Percentiles rank a stretch among this genome's conserved stretches.
These are phyloP conservation scores for Martiniozyma abietophila DNA, from an alignment of 805 yeast species.

Conservation along the genomic window DNA sequence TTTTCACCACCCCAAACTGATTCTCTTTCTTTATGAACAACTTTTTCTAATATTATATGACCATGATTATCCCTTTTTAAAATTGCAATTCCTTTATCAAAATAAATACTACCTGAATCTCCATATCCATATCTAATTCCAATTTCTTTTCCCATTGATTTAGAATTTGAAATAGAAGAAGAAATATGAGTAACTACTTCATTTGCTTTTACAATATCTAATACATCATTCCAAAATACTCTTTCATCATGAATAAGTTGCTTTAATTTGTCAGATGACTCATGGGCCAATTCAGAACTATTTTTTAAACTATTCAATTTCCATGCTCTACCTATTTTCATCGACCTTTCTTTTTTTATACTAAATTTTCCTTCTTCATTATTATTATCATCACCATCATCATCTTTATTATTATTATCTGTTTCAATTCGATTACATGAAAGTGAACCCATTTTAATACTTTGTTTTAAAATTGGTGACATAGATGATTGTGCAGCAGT, in stretches of 20 bases:
- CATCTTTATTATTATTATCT: constrained; percentile 13
- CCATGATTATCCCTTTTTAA: constrained; percentile 43
- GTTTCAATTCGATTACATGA: constrained; percentile 36
- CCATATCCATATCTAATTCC: constrained; percentile 88
- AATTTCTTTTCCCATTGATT: constrained; percentile 27
- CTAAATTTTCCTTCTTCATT: constrained; percentile 12
- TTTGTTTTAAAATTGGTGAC: constrained; percentile 72
- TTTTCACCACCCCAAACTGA: constrained; percentile 29
- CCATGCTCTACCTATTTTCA: constrained; percentile 66
- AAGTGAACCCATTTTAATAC: constrained; percentile 68
- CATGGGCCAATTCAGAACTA: constrained; percentile 41
- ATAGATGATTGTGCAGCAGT: constrained; percentile 81
- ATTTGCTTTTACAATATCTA: constrained; percentile 33
- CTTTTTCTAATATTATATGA: constrained; percentile 30
- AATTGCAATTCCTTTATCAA: constrained; percentile 68
- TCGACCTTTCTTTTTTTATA: constrained; percentile 7
- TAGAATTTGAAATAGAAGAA: background rate
- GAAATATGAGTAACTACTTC: constrained; percentile 59
- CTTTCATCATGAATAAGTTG: constrained; percentile 53
- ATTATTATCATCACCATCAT: constrained; percentile 12
- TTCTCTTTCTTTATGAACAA: constrained; percentile 27
- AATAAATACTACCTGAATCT: constrained; percentile 76
- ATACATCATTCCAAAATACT: constrained; percentile 53
- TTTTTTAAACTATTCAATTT: constrained; percentile 59
- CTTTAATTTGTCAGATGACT: constrained; percentile 41